phyloP scores from a whole-genome alignment of 2,329 filamentous ascomycete genomes.

The Didymella pomorum region DNA sequence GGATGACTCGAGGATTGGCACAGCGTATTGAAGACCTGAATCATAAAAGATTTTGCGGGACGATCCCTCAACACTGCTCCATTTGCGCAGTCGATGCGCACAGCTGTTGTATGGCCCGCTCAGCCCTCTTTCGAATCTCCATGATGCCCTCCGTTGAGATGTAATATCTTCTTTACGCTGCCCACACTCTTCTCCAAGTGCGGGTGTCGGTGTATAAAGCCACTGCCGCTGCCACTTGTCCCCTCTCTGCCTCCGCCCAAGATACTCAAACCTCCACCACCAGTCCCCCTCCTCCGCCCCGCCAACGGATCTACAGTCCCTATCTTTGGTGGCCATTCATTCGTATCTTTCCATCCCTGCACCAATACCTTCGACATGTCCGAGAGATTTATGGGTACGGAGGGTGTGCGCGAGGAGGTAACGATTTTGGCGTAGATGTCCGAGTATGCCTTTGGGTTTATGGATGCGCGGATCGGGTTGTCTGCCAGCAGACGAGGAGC shows the following conservation, averaged over 20 bases:
- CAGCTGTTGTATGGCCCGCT: neutral
- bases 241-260: neutral
- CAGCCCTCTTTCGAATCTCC: neutral
- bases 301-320: conserved; percentile 58
- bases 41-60: neutral
- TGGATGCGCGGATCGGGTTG: conserved; percentile 80
- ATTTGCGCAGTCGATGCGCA: neutral
- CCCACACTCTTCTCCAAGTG: conserved; percentile 56
- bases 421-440: conserved; percentile 92
- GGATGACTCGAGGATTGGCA: neutral
- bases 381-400: conserved; percentile 84
- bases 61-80: neutral
- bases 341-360: conserved; percentile 89
- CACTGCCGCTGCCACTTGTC: conserved; percentile 13
- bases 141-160: conserved; percentile 42
- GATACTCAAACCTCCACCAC: neutral
- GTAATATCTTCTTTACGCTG: conserved; percentile 55
- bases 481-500: conserved; percentile 74
- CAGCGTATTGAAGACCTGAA: neutral
- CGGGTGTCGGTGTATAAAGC: conserved; percentile 48
- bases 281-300: conserved; percentile 45
- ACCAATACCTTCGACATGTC: conserved; percentile 85
- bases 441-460: conserved; percentile 75
- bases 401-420: conserved; percentile 78
- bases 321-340: conserved; percentile 84